phyloP scores from a whole-genome alignment of 768 basidiomycete genomes.

The Mycena epipterygia region DNA sequence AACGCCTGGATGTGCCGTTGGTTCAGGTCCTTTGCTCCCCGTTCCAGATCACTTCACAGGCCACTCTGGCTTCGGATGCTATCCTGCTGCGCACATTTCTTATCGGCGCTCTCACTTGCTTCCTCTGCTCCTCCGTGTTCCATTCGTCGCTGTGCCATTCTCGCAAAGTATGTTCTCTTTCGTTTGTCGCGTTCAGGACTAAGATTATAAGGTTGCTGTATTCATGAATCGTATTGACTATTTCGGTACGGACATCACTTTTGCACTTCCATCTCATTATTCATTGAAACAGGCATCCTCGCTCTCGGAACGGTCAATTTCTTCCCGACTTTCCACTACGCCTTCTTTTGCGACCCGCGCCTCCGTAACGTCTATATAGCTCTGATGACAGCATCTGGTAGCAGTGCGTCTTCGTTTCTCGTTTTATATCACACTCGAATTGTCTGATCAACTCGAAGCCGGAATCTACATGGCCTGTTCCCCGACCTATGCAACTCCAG shows the following conservation, averaged over 20 bases:
- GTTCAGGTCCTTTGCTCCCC: not conserved
- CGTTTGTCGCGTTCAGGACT: not conserved
- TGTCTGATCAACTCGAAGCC: not conserved
- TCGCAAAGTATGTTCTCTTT: not conserved
- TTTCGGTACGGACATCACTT: constrained; percentile 16
- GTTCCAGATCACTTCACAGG: not conserved
- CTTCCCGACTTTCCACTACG: constrained; percentile 31
- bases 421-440: not conserved
- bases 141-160: constrained; percentile 30
- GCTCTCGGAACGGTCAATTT: constrained; percentile 29
- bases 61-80: not conserved
- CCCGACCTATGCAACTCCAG: constrained; percentile 17
- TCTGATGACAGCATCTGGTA: constrained; percentile 20
- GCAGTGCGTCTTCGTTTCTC: constrained; percentile 2
- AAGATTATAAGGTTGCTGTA: constrained; percentile 15
- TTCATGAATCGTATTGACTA: constrained; percentile 32
- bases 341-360: constrained; percentile 19
- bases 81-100: constrained; percentile 16
- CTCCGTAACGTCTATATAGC: constrained; percentile 24
- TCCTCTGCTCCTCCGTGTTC: constrained; percentile 16
- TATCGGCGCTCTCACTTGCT: constrained; percentile 20
- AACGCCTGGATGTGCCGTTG: not conserved
- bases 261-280: not conserved
- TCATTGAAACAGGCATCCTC: constrained; percentile 24
- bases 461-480: constrained; percentile 27